Percentiles rank a stretch among this genome's conserved stretches.
Evolutionary conservation across 768 basidiomycete species (phyloP).

Genomic region (Tricholoma terreum): DNA sequence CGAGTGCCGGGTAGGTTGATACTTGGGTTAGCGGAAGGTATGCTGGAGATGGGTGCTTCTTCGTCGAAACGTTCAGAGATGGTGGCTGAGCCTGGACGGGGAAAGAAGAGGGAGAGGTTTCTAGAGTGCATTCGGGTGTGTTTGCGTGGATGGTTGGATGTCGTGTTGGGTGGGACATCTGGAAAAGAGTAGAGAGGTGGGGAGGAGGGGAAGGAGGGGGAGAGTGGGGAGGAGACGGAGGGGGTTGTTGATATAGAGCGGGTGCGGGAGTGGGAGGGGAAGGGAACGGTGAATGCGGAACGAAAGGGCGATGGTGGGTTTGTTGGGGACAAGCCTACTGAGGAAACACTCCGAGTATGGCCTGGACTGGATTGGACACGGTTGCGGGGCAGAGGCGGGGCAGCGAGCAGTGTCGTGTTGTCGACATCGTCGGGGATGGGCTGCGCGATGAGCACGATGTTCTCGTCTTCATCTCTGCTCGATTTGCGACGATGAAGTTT

Average conservation of each 20-base stretch:
- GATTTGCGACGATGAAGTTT: constrained; percentile 41
- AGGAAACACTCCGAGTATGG: constrained; percentile 22
- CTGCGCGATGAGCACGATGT: constrained; percentile 21
- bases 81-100: constrained; percentile 65
- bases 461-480: constrained; percentile 41
- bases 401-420: constrained; percentile 7
- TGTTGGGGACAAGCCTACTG: too few relatives aligned
- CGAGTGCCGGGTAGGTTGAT: constrained; percentile 39
- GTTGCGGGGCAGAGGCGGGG: constrained; percentile 21
- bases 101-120: constrained; percentile 91
- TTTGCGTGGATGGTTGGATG: constrained; percentile 20
- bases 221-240: too few relatives aligned
- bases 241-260: constrained; percentile 22
- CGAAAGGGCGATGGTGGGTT: too few relatives aligned
- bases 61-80: constrained; percentile 50
- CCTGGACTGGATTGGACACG: constrained; percentile 27
- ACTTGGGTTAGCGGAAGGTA: constrained; percentile 42
- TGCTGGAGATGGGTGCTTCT: constrained; percentile 44
- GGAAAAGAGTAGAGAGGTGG: constrained; percentile 13
- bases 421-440: constrained; percentile 13
- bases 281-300: constrained; percentile 27
- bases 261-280: constrained; percentile 15
- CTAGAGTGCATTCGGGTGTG: constrained; percentile 84
- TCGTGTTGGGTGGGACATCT: constrained; percentile 1
- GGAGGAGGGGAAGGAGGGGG: constrained; percentile 22